Base-by-base conservation (phyloP, 176 grass and related monocot species). In the Triticum dicoccoides region DNA sequence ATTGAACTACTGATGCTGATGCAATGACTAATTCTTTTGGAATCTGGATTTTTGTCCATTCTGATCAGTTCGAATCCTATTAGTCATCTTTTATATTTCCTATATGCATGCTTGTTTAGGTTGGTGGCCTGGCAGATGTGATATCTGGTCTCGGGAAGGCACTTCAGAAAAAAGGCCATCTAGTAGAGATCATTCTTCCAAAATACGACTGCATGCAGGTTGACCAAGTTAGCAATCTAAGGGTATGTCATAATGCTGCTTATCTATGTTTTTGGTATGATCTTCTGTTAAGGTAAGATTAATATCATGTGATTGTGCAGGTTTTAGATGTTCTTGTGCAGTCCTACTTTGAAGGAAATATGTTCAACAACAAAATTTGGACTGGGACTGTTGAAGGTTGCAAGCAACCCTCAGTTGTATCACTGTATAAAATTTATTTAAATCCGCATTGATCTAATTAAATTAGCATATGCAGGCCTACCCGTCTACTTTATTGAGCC, bases 401-500 rank as follows among this genome's bases (percentile, higher is more conserved):
- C 14, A 66, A 79, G 3, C 44, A 79, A 73, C 35, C 42, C 80
- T 87, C 44, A 27, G 20, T 86, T 83, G 5, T 32, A 66, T 33
- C 21, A 61, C 25, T 75, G 9, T 87, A 73, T 79, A 35, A 49
- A 84, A 72, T 64, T 72, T 65, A 71, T 63, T 73, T 65, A 44
- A 78, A 39, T 83, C 13, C 44, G 9, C 58, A 68, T 79, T 30
- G 3, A 54, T n/a, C 80, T 92, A 74, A 92, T 71, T 75, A 86
- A 87, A 72, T 79, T 88, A 34, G 34, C 11, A 82, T 64, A 88
- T 70, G 49, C 93, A 98, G 96, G 96, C 65, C 90, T 98, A 65
- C 93, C 96, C 34, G 93, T 95, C 61, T 98, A 98, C 83, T 98
- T 98, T 89, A 94, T 98, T 80, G 93, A 96, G 82, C 96, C 96